Percentiles rank a stretch among this genome's conserved stretches.
These are phyloP conservation scores for Globisporangium cystogenes DNA, from an alignment of 352 stramenopile genomes.

Conservation along the genomic window DNA sequence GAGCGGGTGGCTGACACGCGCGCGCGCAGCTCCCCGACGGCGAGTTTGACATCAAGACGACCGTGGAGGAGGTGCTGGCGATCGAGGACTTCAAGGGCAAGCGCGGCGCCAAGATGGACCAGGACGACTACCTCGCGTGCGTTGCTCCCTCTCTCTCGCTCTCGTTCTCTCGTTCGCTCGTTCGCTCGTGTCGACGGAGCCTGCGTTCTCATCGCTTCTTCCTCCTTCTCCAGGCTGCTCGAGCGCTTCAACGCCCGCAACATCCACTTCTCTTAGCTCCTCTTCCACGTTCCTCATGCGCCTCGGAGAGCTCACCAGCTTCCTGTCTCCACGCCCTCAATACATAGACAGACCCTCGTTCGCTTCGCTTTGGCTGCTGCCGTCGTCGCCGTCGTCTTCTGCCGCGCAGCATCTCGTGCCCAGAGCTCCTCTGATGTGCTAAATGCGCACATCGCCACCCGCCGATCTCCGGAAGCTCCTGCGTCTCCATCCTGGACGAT, in stretches of 20 bases:
- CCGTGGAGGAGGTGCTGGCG: constrained; percentile 93
- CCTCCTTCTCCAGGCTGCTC: constrained; percentile 60
- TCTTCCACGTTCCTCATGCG: no score
- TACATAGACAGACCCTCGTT: no score
- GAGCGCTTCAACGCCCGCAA: constrained; percentile 95
- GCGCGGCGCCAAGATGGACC: constrained; percentile 95
- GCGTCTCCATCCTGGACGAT: no score
- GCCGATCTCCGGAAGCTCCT: no score
- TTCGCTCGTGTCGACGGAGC: background rate
- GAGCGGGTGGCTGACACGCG: background rate
- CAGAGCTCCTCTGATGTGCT: no score
- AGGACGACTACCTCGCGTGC: constrained; percentile 97
- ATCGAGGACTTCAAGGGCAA: constrained; percentile 85
- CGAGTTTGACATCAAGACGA: constrained; percentile 88
- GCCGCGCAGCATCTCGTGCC: no score
- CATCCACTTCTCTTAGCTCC: constrained; percentile 93
- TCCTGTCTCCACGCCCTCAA: background rate
- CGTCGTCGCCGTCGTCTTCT: no score
- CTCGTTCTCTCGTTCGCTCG: background rate
- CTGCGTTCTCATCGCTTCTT: background rate
- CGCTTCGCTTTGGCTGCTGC: background rate
- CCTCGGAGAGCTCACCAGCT: background rate
- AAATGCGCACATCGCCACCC: no score
- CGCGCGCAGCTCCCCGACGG: constrained; percentile 49
- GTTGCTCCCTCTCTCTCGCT: constrained; percentile 6